Evolutionary conservation across 2,329 filamentous ascomycete species (phyloP), one percentile per base, ranked within the genome.

Genomic region (Coniella lustricola): DNA sequence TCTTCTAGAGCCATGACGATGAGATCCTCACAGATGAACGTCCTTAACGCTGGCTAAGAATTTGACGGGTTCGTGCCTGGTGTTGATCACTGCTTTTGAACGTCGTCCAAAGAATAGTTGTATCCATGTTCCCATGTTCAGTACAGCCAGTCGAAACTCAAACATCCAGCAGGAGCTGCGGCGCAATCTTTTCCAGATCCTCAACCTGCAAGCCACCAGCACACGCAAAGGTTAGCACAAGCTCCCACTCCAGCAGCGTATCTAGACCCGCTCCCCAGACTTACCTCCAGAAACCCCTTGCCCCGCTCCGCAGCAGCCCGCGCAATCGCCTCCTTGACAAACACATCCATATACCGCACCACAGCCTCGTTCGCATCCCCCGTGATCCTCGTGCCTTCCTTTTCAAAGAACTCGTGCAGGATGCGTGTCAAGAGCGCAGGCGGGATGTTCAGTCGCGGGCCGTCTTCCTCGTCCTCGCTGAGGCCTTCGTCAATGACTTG

Each of bases 261-360:
- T 29, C 25, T 29, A 29, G 5, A 29, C 10, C 25, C 10, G 5
- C 25, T 29, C 25, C 25, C 10, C 25, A 29, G 52, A 65, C 77
- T 66, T 56, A 89, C 84, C 78, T 93, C 87, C 32, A 91, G 63
- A 60, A 90, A 90, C 3, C 79, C 82, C 50, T 79, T 74, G 29
- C 72, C 72, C 61, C 84, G 83, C 71, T 88, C 85, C 50, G 82
- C 81, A 9, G 82, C 79, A 34, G 87, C 83, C 60, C 91, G 70
- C 14, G 89, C 88, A 62, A 97, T 82, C 1, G 89, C 88, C 69
- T 97, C 91, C 53, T 86, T 77, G 46, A 95, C 85, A 67, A 96
- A 97, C 0, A 91, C 80, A 65, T 96, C 89, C 66, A 96, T 77
- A 63, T 97, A 97, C 67, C 85, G 89, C 13, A 82, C 85, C 50